These are phyloP conservation scores for Lactarius hatsudake DNA, from an alignment of 768 basidiomycete species.

Conservation along the genomic window DNA sequence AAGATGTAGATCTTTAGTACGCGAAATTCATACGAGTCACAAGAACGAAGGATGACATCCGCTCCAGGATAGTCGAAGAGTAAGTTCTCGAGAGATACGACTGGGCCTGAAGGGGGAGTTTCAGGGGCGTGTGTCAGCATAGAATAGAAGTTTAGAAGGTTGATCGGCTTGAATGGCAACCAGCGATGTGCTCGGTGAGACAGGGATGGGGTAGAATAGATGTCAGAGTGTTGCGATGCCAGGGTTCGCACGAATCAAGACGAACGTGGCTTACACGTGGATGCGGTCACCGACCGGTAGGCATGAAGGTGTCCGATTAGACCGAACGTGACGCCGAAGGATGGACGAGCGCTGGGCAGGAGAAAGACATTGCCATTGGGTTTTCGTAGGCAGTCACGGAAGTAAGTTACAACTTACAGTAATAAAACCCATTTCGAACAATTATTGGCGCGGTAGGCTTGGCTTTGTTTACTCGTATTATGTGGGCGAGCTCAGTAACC, in stretches of 20 bases:
- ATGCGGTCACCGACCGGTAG: background rate
- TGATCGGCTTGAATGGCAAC: background rate
- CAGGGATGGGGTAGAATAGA: background rate
- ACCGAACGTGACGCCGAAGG: too few relatives aligned
- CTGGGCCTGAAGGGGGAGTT: background rate
- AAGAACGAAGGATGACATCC: conserved; percentile 43
- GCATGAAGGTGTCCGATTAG: background rate
- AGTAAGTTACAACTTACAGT: too few relatives aligned
- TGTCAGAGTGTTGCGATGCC: background rate
- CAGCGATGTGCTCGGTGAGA: background rate
- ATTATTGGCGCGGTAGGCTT: too few relatives aligned
- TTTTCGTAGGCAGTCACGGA: too few relatives aligned
- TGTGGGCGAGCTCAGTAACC: too few relatives aligned
- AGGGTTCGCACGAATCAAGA: background rate
- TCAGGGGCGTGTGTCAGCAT: background rate
- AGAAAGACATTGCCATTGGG: too few relatives aligned
- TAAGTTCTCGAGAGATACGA: background rate
- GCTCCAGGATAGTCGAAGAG: conserved; percentile 44
- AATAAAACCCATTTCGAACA: too few relatives aligned
- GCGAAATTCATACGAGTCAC: conserved; percentile 43
- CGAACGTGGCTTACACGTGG: background rate
- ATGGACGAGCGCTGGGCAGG: too few relatives aligned
- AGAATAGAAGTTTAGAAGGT: background rate
- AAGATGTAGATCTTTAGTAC: conserved; percentile 44
- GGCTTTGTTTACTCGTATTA: too few relatives aligned